Percentiles rank a stretch among this genome's conserved stretches.
phyloP scores from a whole-genome alignment of 495 filamentous ascomycete species.

The Aspergillus biplanus region DNA sequence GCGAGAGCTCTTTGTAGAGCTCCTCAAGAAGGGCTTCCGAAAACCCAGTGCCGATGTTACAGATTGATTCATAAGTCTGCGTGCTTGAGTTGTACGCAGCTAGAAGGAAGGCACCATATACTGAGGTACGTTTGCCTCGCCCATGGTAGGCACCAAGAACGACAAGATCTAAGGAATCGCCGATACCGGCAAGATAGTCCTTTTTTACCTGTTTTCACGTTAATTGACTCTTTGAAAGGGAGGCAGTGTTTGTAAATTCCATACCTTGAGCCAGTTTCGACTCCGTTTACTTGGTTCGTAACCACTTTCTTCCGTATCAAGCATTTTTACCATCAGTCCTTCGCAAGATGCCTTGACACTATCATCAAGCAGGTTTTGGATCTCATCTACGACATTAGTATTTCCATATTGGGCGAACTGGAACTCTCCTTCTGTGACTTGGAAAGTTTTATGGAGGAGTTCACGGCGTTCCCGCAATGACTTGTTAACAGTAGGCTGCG shows the following conservation, averaged over 20 bases:
- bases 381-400: slow-evolving; percentile 88
- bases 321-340: slow-evolving; percentile 99
- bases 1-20: slow-evolving; percentile 70
- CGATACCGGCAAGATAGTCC: slow-evolving; percentile 90
- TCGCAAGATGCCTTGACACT: slow-evolving; percentile 93
- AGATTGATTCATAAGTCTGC: slow-evolving; percentile 89
- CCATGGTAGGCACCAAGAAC: slow-evolving; percentile 94
- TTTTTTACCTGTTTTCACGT: slow-evolving; percentile 76
- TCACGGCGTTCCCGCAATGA: slow-evolving; percentile 82
- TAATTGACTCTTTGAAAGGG: not conserved
- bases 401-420: slow-evolving; percentile 85
- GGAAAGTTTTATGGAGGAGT: slow-evolving; percentile 74
- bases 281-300: slow-evolving; percentile 95
- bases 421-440: slow-evolving; percentile 83
- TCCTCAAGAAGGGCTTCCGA: slow-evolving; percentile 85
- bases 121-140: slow-evolving; percentile 90
- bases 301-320: slow-evolving; percentile 85
- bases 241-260: slow-evolving; percentile 7
- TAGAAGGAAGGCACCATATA: slow-evolving; percentile 93
- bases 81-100: slow-evolving; percentile 84
- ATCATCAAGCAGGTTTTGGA: slow-evolving; percentile 88
- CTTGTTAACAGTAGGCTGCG: slow-evolving; percentile 78
- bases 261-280: slow-evolving; percentile 96
- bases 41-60: slow-evolving; percentile 98
- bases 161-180: slow-evolving; percentile 95